These are phyloP conservation scores for Saxispiralis lemnorum DNA, from an alignment of 495 filamentous ascomycete species.

Conservation along the genomic window DNA sequence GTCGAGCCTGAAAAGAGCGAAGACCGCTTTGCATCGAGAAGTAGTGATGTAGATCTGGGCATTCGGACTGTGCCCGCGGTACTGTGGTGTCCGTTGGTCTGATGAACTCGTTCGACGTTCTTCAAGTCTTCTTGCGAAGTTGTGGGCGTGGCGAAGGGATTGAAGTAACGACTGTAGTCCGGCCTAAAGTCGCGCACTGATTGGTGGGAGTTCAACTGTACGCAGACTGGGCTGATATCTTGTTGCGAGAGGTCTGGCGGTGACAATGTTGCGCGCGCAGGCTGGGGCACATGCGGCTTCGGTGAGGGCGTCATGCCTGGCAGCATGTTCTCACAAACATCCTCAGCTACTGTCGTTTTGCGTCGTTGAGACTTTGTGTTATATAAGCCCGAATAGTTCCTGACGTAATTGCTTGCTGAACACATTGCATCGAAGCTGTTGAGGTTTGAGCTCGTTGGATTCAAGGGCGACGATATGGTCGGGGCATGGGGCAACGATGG, in stretches of 20 bases:
- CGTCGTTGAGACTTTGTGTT: too few relatives aligned
- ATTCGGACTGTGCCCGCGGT: slow-evolving; percentile 6
- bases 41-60: slow-evolving; percentile 3
- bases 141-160: slow-evolving; percentile 17
- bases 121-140: slow-evolving; percentile 9
- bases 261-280: not conserved
- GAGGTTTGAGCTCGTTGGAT: not conserved
- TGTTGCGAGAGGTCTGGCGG: slow-evolving; percentile 5
- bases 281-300: too few relatives aligned
- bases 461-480: not conserved
- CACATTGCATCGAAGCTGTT: not conserved
- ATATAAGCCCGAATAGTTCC: too few relatives aligned
- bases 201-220: slow-evolving; percentile 4
- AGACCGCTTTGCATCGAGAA: slow-evolving; percentile 7
- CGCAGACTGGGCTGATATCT: slow-evolving; percentile 3
- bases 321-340: too few relatives aligned
- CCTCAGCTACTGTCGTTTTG: too few relatives aligned
- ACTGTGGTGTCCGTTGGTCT: too few relatives aligned
- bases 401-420: too few relatives aligned
- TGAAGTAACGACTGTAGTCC: slow-evolving; percentile 33
- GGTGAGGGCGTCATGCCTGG: too few relatives aligned
- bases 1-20: slow-evolving; percentile 12
- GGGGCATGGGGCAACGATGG: not conserved
- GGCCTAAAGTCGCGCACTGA: slow-evolving; percentile 26
- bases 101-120: not conserved